These are phyloP conservation scores for Fraxinus velutina DNA, from an alignment of 305 asterid species.

Conservation along the genomic window DNA sequence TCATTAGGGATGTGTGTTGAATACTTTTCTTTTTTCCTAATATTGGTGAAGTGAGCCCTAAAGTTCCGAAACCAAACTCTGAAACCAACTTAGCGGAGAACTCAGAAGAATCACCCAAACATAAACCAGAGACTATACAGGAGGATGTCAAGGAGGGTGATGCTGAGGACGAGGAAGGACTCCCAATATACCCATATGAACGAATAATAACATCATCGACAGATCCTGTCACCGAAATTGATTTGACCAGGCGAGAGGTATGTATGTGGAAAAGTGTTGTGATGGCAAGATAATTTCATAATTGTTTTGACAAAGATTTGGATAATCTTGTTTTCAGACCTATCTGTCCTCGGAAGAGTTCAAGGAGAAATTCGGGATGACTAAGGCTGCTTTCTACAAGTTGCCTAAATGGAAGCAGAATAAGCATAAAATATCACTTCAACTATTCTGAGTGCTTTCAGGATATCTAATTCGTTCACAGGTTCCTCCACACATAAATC, in stretches of 20 bases:
- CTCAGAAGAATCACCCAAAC: slow-evolving; percentile 39
- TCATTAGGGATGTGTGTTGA: neutral
- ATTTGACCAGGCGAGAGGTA: slow-evolving; percentile 80
- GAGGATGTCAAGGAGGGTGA: slow-evolving; percentile 88
- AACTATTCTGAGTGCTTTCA: slow-evolving; percentile 42
- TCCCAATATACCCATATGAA: slow-evolving; percentile 53
- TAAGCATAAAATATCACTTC: slow-evolving; percentile 66
- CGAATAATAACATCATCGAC: slow-evolving; percentile 52
- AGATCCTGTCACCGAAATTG: slow-evolving; percentile 61
- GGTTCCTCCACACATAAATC: slow-evolving; percentile 8
- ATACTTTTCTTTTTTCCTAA: neutral
- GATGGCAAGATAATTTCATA: neutral
- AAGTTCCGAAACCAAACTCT: slow-evolving; percentile 37
- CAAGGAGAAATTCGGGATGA: slow-evolving; percentile 62
- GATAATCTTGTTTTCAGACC: slow-evolving; percentile 36
- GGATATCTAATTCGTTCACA: slow-evolving; percentile 18
- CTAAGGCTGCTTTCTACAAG: slow-evolving; percentile 51
- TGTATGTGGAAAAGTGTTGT: neutral
- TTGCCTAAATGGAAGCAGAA: slow-evolving; percentile 84
- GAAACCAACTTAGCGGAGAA: slow-evolving; percentile 57
- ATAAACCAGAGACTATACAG: slow-evolving; percentile 80
- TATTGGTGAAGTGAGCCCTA: slow-evolving; percentile 38
- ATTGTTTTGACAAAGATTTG: slow-evolving; percentile 1
- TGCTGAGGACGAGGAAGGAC: slow-evolving; percentile 52
- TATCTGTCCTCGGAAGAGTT: slow-evolving; percentile 62